Base-by-base conservation (phyloP, 2,329 filamentous ascomycete species). In the Phaeomoniella chlamydospora region DNA sequence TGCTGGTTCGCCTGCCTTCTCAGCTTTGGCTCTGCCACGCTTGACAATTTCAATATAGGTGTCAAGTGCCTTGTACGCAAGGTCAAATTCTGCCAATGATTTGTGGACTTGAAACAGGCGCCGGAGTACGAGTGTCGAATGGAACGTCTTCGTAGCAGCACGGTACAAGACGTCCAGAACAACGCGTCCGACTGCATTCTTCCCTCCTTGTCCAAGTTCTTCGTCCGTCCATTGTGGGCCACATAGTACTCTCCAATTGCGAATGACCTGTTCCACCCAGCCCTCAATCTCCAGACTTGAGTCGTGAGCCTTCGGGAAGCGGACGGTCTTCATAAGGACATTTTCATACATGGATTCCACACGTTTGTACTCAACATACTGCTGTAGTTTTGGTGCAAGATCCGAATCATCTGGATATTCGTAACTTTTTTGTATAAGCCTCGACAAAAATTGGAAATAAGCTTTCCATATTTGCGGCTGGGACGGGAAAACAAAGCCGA, bases 101-200 rank as follows among this genome's bases (percentile, higher is more conserved):
- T 88, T 67, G 54, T 98, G 90, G 2, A 94, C 80, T 9, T 76
- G 79, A 52, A 96, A 96, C 0, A 98, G 67, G 48, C 87, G 74
- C 39, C 88, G 72, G 18, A 98, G 63, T 42, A 96, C 82, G 6
- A 85, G 66, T 1, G 88, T 93, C 1, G 90, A 98, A 57, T 98
- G 90, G 51, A 90, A 98, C 0, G 87, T 94, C 56, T 90, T 94
- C 6, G 81, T 85, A 5, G 88, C 84, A 15, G 87, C 84, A 29
- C 80, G 80, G 56, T 96, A 98, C 4, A 98, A 67, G 17, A 86
- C 82, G 48, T 77, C 87, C 29, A 98, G 70, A 18, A 92, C 76
- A 35, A 77, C 77, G 37, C 80, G 75, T 43, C 81, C 81, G 13
- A 88, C 63, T 15, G 70, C 74, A 49, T 79, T 75, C 47, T 85